A percentile compares a stretch with the other conserved stretches of the same genome.
Conservation (phyloP, 495 filamentous ascomycete species). For the Neurospora sp. region DNA sequence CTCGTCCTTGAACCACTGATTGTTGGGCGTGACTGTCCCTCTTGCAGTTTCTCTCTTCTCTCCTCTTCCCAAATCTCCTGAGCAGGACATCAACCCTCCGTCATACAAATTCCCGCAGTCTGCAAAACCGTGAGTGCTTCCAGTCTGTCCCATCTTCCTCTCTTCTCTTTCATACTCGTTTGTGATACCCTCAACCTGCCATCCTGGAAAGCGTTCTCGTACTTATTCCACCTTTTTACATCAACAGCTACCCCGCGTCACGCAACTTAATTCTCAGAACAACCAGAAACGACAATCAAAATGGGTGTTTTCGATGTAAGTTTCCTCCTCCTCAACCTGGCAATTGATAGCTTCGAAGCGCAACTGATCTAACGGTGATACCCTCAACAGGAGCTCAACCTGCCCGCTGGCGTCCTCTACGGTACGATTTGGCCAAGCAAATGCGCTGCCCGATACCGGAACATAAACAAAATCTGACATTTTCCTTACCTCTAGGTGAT, state of each 20-base stretch:
- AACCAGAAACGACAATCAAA: neutral
- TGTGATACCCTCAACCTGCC: neutral
- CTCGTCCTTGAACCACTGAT: neutral
- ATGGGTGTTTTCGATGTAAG: conserved; percentile 8
- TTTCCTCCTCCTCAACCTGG: neutral
- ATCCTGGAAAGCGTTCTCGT: neutral
- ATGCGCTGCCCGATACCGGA: conserved; percentile 2
- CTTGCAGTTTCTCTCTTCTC: neutral
- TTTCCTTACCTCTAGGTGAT: conserved; percentile 42
- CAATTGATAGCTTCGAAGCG: neutral
- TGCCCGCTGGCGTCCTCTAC: conserved; percentile 6
- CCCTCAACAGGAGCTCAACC: conserved; percentile 2
- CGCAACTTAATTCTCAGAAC: neutral
- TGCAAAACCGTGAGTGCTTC: neutral
- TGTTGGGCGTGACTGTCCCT: neutral
- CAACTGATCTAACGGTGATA: neutral
- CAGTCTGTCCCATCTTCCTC: neutral
- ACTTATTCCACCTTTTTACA: neutral
- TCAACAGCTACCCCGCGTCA: neutral
- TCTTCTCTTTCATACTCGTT: neutral
- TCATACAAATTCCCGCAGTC: neutral
- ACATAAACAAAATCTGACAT: neutral
- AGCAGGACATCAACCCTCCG: neutral
- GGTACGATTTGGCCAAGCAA: neutral
- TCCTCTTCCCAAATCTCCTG: neutral